Base-by-base conservation (phyloP, 345 rosid genomes). In the Erysimum cheiranthoides region DNA sequence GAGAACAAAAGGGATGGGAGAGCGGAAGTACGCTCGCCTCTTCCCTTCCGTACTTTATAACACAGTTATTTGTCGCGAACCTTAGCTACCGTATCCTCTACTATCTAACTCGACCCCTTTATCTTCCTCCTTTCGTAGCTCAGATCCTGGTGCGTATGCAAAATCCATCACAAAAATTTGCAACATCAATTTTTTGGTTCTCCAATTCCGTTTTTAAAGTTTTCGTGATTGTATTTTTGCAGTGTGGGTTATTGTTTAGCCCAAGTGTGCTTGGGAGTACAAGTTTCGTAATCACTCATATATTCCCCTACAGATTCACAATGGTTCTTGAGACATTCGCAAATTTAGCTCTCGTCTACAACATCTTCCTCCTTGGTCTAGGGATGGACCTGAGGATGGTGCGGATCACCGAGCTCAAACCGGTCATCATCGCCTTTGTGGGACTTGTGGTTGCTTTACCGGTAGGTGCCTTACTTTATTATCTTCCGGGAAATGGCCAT, bases 341-440 rank as follows among this genome's bases (percentile, higher is more conserved):
- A 7, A 85, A 81, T 62, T 69, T 85, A 64, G 90, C 86, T 5
- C 71, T 85, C 54, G 76, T 78, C 6, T 87, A 81, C 81, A 82
- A 89, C 58, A 66, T 84, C 51, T 93, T 90, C 83, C 82, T 87
- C 49, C 73, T 86, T 4, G 94, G 98, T 36, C 76, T 93, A 45
- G 93, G 90, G 63, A 84, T 86, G 85, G 92, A 93, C 45, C 40
- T 85, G 17, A 36, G 82, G 27, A 77, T 86, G 34, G 75, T 93
- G 17, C 54, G 75, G 43, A 68, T 77, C 5, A 68, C 83, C 6
- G 81, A 78, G 53, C 62, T 45, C 16, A 80, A 73, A 70, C 70
- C 82, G 8, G 50, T 84, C 42, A 31, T 72, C 49, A 71, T 85
- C 5, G 87, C 95, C 28, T 5, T 73, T 0, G 73, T 73, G 3